Percentiles rank a stretch among this genome's conserved stretches.
phyloP scores from a whole-genome alignment of 331 rosid genomes.

The Acacia concinna region DNA sequence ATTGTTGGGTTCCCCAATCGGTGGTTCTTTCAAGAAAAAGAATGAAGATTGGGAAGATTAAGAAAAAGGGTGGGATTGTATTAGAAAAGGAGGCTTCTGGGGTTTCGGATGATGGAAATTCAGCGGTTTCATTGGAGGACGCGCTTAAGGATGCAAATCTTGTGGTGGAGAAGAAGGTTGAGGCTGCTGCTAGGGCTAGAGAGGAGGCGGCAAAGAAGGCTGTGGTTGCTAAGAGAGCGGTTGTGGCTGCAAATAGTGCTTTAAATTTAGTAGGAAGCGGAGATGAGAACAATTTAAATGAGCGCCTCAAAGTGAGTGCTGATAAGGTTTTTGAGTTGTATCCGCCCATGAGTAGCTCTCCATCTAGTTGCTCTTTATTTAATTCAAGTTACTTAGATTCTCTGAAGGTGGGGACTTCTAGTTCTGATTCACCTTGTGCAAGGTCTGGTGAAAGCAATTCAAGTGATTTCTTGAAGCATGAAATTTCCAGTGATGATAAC shows the following conservation, averaged over 20 bases:
- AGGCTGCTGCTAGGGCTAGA: slow-evolving; percentile 42
- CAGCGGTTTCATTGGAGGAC: slow-evolving; percentile 43
- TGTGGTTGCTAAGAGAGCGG: slow-evolving; percentile 41
- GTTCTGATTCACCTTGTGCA: slow-evolving; percentile 30
- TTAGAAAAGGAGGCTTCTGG: slow-evolving; percentile 38
- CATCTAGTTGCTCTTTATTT: slow-evolving; percentile 44
- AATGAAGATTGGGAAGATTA: slow-evolving; percentile 25
- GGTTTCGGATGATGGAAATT: slow-evolving; percentile 35
- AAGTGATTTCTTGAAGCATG: slow-evolving; percentile 21
- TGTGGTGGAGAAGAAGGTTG: slow-evolving; percentile 38
- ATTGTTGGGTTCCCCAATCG: slow-evolving; percentile 74
- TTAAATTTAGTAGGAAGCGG: slow-evolving; percentile 35
- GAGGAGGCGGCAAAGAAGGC: slow-evolving; percentile 36
- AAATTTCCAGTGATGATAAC: slow-evolving; percentile 11
- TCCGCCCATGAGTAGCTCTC: slow-evolving; percentile 40
- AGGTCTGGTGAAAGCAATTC: slow-evolving; percentile 20
- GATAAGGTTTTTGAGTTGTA: slow-evolving; percentile 40
- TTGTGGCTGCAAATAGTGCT: slow-evolving; percentile 42
- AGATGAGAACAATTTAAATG: slow-evolving; percentile 22
- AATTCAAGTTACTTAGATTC: slow-evolving; percentile 33
- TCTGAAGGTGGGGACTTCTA: slow-evolving; percentile 23
- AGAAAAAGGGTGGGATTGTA: slow-evolving; percentile 30
- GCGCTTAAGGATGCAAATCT: slow-evolving; percentile 44
- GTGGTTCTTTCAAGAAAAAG: slow-evolving; percentile 50
- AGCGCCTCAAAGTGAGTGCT: slow-evolving; percentile 22